phyloP scores from a whole-genome alignment of 176 grass and related monocot genomes.

The Chloris gayana region DNA sequence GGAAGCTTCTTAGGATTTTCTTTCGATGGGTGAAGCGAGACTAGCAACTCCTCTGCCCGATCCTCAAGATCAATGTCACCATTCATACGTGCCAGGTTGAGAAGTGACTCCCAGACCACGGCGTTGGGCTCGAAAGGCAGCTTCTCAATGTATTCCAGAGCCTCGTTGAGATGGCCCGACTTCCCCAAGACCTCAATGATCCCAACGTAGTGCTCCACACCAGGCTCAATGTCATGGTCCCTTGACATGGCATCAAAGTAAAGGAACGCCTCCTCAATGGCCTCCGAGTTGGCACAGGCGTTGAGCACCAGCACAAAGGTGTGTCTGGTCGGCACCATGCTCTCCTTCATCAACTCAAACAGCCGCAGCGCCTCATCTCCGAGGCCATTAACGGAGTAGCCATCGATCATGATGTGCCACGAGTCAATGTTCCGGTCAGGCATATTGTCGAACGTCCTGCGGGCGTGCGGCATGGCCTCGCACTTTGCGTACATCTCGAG shows the following conservation, averaged over 20 bases:
- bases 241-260: conserved; percentile 76
- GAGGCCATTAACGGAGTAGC: conserved; percentile 63
- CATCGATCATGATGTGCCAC: conserved; percentile 83
- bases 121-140: conserved; percentile 68
- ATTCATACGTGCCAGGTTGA: conserved; percentile 67
- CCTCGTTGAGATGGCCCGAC: conserved; percentile 77
- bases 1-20: conserved; percentile 51
- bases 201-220: conserved; percentile 67
- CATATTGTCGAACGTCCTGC: conserved; percentile 86
- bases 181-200: conserved; percentile 81
- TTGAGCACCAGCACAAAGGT: conserved; percentile 64
- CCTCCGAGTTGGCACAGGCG: conserved; percentile 79
- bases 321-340: conserved; percentile 39
- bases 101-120: conserved; percentile 64
- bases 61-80: conserved; percentile 92
- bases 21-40: conserved; percentile 65
- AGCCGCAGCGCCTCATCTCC: conserved; percentile 70
- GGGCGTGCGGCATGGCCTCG: conserved; percentile 61
- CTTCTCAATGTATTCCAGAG: conserved; percentile 81
- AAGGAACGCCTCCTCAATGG: conserved; percentile 82
- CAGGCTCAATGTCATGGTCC: conserved; percentile 65
- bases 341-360: conserved; percentile 69
- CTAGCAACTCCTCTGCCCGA: conserved; percentile 57
- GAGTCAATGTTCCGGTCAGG: conserved; percentile 76
- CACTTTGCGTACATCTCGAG: conserved; percentile 74